These are phyloP conservation scores for Saururus chinensis DNA, from an alignment of 164 flowering plant genomes.

Conservation along the genomic window DNA sequence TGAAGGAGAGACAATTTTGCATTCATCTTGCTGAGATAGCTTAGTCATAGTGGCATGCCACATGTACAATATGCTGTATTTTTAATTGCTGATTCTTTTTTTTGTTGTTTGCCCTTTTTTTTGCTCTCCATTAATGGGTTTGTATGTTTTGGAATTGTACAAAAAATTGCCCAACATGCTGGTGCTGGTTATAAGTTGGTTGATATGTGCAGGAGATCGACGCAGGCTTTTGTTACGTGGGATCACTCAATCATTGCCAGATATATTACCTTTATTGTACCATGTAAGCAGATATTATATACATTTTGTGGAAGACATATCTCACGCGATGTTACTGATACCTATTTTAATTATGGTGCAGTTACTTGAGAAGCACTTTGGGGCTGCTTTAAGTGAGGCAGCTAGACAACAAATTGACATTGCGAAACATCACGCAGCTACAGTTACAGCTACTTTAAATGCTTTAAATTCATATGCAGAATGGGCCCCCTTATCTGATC, in stretches of 20 bases:
- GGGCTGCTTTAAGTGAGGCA: constrained; percentile 80
- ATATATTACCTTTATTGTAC: constrained; percentile 72
- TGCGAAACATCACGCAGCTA: constrained; percentile 89
- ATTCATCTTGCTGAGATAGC: not conserved
- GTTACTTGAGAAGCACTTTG: constrained; percentile 89
- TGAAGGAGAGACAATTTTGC: not conserved
- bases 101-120: too few species aligned
- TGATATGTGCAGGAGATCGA: constrained; percentile 55
- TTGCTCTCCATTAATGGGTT: too few species aligned
- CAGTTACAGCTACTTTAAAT: constrained; percentile 72
- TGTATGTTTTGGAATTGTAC: too few species aligned
- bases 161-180: constrained; percentile 1
- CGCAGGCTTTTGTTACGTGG: constrained; percentile 82
- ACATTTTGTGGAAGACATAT: not conserved
- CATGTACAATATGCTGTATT: too few species aligned
- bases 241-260: constrained; percentile 79
- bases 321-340: not conserved
- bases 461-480: constrained; percentile 97
- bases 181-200: constrained; percentile 7
- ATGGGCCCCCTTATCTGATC: constrained; percentile 92
- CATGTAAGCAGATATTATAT: constrained; percentile 33
- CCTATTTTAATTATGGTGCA: constrained; percentile 10
- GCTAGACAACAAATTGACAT: constrained; percentile 53
- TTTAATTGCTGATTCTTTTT: too few species aligned
- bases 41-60: not conserved